Conservation (phyloP, 148 eudicot species). For the Oxyria digyna region DNA sequence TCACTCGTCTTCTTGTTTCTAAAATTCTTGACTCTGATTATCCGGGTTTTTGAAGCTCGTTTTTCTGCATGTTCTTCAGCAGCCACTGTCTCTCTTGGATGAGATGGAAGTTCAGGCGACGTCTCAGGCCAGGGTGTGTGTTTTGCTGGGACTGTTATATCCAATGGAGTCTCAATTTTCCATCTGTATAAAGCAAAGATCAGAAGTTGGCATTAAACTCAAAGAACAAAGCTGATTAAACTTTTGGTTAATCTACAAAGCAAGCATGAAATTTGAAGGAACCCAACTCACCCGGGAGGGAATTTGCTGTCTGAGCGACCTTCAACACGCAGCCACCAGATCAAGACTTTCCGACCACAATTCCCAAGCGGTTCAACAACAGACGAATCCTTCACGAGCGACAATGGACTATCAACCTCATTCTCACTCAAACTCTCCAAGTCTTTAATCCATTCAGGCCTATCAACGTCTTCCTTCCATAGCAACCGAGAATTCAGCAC, state of each 20-base stretch:
- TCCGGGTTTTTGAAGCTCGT: constrained; percentile 37
- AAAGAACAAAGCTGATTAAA: neutral
- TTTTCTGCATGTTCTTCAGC: constrained; percentile 40
- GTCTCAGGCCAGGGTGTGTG: constrained; percentile 94
- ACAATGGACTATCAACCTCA: constrained; percentile 59
- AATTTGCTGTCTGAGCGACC: constrained; percentile 93
- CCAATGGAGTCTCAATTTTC: constrained; percentile 77
- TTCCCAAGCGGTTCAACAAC: constrained; percentile 87
- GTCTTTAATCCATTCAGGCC: constrained; percentile 73
- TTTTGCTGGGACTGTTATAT: constrained; percentile 82
- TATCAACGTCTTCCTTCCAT: constrained; percentile 59
- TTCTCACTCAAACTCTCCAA: constrained; percentile 38
- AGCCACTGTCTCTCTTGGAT: constrained; percentile 19
- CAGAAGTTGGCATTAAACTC: neutral
- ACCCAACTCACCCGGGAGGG: constrained; percentile 61
- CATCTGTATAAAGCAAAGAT: constrained; percentile 45
- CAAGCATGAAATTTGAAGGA: neutral
- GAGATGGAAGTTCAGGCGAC: constrained; percentile 60
- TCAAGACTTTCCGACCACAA: constrained; percentile 88
- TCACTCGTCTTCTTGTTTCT: constrained; percentile 54
- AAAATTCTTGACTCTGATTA: constrained; percentile 38
- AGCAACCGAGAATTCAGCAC: constrained; percentile 79
- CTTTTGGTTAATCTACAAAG: too few relatives aligned
- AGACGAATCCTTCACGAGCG: constrained; percentile 53
- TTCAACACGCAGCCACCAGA: constrained; percentile 99